Evolutionary conservation across 441 rosid genomes (phyloP).

Genomic region (Eruca vesicaria): DNA sequence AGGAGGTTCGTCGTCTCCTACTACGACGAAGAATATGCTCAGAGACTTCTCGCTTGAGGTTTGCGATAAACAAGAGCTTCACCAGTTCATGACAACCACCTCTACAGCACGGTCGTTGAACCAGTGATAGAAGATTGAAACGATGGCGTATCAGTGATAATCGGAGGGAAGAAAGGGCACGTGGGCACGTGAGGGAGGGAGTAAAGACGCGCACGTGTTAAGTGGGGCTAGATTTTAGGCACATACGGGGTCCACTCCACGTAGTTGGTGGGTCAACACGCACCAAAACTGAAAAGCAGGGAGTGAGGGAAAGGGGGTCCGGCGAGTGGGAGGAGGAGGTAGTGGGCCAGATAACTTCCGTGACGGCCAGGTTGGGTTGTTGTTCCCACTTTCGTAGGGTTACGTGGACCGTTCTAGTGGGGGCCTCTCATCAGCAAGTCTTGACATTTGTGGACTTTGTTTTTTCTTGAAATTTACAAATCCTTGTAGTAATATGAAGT

Average conservation of each 20-base stretch:
- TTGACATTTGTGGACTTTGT: slow-evolving; percentile 13
- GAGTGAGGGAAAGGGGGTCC: slow-evolving; percentile 17
- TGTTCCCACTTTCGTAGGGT: slow-evolving; percentile 41
- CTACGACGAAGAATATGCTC: slow-evolving; percentile 26
- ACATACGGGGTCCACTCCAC: slow-evolving; percentile 43
- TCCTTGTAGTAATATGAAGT: background rate
- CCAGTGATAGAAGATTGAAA: slow-evolving; percentile 24
- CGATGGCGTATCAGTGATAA: background rate
- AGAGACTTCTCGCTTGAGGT: slow-evolving; percentile 59
- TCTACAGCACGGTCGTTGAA: slow-evolving; percentile 40
- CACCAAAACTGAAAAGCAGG: slow-evolving; percentile 22
- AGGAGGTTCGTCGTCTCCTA: slow-evolving; percentile 2
- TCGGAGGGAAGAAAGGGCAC: background rate
- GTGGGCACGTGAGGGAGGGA: slow-evolving; percentile 37
- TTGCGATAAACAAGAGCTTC: slow-evolving; percentile 53
- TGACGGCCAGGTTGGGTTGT: slow-evolving; percentile 48
- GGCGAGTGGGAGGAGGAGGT: slow-evolving; percentile 8
- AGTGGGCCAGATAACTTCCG: slow-evolving; percentile 40
- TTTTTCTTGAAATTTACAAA: slow-evolving; percentile 1
- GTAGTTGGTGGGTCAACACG: slow-evolving; percentile 48
- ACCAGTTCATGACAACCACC: slow-evolving; percentile 45
- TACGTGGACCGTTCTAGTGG: slow-evolving; percentile 43
- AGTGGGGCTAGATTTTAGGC: slow-evolving; percentile 48
- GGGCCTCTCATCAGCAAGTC: slow-evolving; percentile 28
- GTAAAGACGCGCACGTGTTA: slow-evolving; percentile 54